Conservation (phyloP, 2,329 filamentous ascomycete species). For the Teratosphaeria pseudoeucalypti region DNA sequence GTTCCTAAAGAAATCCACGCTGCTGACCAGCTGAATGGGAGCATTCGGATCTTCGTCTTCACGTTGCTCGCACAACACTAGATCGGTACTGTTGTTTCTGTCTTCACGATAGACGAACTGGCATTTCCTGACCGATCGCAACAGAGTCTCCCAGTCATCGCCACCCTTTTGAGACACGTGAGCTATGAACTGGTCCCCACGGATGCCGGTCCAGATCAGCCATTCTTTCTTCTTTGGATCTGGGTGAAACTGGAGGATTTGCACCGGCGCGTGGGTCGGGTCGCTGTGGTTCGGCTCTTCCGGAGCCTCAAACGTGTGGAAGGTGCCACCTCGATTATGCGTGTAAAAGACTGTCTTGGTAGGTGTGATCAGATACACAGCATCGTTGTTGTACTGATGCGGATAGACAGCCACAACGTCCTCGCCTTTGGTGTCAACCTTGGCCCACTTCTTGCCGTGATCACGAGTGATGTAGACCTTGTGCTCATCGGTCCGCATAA, state of each 20-base stretch:
- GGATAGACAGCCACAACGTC: constrained; percentile 61
- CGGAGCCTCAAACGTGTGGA: constrained; percentile 64
- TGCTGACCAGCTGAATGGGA: constrained; percentile 61
- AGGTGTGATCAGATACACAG: constrained; percentile 73
- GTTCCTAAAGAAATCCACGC: constrained; percentile 66
- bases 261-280: constrained; percentile 38
- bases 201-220: constrained; percentile 75
- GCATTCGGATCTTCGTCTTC: constrained; percentile 52
- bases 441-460: constrained; percentile 79
- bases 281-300: constrained; percentile 43
- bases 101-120: constrained; percentile 67
- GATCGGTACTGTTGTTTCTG: constrained; percentile 48
- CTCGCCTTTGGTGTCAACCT: constrained; percentile 51
- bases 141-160: constrained; percentile 61
- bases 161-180: constrained; percentile 73
- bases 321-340: constrained; percentile 62
- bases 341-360: constrained; percentile 66
- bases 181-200: constrained; percentile 56
- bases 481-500: constrained; percentile 49
- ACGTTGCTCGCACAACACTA: constrained; percentile 56
- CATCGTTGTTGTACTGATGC: constrained; percentile 72
- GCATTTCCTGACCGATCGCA: constrained; percentile 68
- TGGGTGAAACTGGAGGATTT: constrained; percentile 63
- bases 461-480: constrained; percentile 67
- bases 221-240: constrained; percentile 69